Evolutionary conservation across 176 grass and related monocot genomes (phyloP).

Genomic region (Zizania latifolia): DNA sequence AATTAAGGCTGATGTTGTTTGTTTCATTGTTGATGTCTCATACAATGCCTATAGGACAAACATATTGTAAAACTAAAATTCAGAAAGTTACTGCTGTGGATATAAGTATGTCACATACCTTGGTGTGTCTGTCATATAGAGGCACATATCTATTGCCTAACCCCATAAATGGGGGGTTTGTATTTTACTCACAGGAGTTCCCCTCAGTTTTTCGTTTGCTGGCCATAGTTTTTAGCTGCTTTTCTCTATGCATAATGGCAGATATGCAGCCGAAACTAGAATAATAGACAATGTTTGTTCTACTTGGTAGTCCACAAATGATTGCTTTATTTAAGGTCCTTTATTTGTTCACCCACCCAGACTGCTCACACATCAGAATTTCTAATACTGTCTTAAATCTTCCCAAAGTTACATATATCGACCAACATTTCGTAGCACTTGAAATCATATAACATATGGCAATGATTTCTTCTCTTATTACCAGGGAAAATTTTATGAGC

Average conservation of each 20-base stretch:
- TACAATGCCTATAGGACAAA: neutral
- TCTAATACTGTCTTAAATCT: neutral
- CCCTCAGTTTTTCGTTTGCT: neutral
- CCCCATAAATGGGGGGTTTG: neutral
- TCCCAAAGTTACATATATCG: neutral
- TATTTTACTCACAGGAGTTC: constrained; percentile 4
- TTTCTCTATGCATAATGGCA: constrained; percentile 15
- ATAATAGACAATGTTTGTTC: constrained; percentile 6
- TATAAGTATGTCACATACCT: constrained; percentile 4
- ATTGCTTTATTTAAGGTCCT: neutral
- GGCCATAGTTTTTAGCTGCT: constrained; percentile 17
- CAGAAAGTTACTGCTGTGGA: neutral
- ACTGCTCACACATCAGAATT: neutral
- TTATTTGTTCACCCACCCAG: neutral
- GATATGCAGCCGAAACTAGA: neutral
- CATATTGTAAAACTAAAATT: constrained; percentile 13
- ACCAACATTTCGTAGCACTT: neutral
- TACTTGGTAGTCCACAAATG: constrained; percentile 15
- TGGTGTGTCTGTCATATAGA: constrained; percentile 19
- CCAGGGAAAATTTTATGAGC: constrained; percentile 94
- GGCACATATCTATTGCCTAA: constrained; percentile 14
- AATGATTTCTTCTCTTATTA: constrained; percentile 21
- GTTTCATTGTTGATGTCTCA: constrained; percentile 3
- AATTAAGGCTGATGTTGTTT: constrained; percentile 27
- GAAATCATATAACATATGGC: constrained; percentile 1